Base-by-base conservation (phyloP, 805 yeast species). In the Kockiozyma suomiensis region DNA sequence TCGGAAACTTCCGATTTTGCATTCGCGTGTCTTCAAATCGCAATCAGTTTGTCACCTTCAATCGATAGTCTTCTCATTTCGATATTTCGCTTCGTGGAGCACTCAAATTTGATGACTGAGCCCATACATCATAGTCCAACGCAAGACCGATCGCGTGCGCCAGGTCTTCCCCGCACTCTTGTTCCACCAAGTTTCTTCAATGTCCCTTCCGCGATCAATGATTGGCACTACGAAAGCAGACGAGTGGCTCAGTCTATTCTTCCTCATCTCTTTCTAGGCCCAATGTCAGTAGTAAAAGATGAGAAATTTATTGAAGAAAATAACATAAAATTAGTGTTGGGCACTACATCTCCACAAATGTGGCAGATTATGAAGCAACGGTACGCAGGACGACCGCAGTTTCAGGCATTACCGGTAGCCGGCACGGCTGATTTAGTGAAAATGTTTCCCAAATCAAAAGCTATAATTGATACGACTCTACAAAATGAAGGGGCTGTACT, bases 261-360 rank as follows among this genome's bases (percentile, higher is more conserved):
- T 8, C 74, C 74, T 19, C 70, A 74, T 47, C 69, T 81, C 2
- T 80, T 78, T 73, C 71, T 81, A 32, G 84, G 85, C 1, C 82
- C 84, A 1, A 63, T 79, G 56, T 72, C 78, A 51, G 73, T 78
- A 0, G 68, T 79, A n/a, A 72, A 76, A 0, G 77, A 79, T 66
- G 65, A 67, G 7, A 73, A 71, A 7, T 76, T 78, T 54, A 64
- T 81, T 8, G 54, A 60, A 19, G 65, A 69, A n/a, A 71, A 77
- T 56, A 78, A 78, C 61, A 76, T 81, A 61, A 49, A 37, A 33
- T 37, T 55, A 12, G 26, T 49, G 6, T 47, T 65, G 5, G 56
- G 59, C 23, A 40, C 53, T 35, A 42, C 68, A 4, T 26, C 42
- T 28, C 66, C 61, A 6, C 55, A 43, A 38, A 53, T 58, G 4